phyloP scores from a whole-genome alignment of 2,329 filamentous ascomycete species.

The Pseudogymnoascus sp. region DNA sequence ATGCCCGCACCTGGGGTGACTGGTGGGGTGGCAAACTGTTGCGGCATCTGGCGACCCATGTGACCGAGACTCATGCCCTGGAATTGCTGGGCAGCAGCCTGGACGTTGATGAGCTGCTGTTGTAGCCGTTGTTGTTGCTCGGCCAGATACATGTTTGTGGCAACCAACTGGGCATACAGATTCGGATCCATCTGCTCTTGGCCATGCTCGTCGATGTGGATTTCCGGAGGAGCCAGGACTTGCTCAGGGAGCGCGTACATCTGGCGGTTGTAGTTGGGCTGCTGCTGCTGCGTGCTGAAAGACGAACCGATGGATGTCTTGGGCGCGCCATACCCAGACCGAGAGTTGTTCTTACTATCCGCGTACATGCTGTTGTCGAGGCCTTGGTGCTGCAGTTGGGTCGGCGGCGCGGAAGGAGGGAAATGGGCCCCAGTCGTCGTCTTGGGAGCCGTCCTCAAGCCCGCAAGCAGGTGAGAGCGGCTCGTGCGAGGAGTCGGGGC shows the following conservation, averaged over 20 bases:
- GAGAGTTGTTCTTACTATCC: conserved; percentile 20
- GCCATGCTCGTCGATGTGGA: conserved; percentile 63
- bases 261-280: conserved; percentile 41
- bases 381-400: conserved; percentile 39
- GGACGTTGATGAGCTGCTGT: conserved; percentile 81
- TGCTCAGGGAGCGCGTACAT: conserved; percentile 73
- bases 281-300: conserved; percentile 18
- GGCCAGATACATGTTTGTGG: conserved; percentile 84
- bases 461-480: conserved; percentile 88
- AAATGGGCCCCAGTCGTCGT: conserved; percentile 66
- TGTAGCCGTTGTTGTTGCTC: conserved; percentile 93
- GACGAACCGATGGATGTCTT: conserved; percentile 24
- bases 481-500: conserved; percentile 83
- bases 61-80: conserved; percentile 62
- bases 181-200: conserved; percentile 76
- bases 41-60: conserved; percentile 38
- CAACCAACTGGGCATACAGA: conserved; percentile 79
- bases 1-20: conserved; percentile 48
- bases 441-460: conserved; percentile 88
- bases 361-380: conserved; percentile 28
- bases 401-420: conserved; percentile 56
- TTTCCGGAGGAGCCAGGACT: conserved; percentile 73
- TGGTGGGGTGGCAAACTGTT: conserved; percentile 42
- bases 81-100: conserved; percentile 75
- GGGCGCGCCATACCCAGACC: conserved; percentile 22